Evolutionary conservation across 352 stramenopile species (phyloP).

Genomic region (Hyaloperonospora brassicae): DNA sequence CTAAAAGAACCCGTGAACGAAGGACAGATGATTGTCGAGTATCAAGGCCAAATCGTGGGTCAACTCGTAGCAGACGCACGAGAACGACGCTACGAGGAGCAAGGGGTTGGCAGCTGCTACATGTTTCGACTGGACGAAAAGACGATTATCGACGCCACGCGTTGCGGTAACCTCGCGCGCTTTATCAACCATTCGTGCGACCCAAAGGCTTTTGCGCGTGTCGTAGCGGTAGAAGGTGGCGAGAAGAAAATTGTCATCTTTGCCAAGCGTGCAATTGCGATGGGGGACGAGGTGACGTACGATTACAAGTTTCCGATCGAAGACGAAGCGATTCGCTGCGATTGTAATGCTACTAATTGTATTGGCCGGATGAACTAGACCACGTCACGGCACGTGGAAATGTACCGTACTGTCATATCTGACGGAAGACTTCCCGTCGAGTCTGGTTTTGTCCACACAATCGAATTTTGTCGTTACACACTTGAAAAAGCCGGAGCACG

Average conservation of each 20-base stretch:
- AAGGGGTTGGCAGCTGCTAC: conserved; percentile 93
- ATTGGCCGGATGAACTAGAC: conserved; percentile 91
- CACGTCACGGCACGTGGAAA: not conserved
- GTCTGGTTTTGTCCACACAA: no score
- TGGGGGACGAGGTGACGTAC: conserved; percentile 92
- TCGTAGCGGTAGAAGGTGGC: conserved; percentile 74
- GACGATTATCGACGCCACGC: conserved; percentile 93
- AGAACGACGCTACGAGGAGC: conserved; percentile 91
- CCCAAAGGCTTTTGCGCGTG: conserved; percentile 90
- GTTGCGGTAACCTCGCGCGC: conserved; percentile 88
- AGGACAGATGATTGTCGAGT: conserved; percentile 95
- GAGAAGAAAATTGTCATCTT: conserved; percentile 97
- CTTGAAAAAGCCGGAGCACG: no score
- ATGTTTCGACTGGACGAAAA: conserved; percentile 94
- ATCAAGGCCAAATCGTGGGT: conserved; percentile 91
- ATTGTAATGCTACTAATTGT: conserved; percentile 90
- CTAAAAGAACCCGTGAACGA: conserved; percentile 85
- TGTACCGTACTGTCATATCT: not conserved
- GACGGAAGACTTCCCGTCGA: no score
- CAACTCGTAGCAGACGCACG: conserved; percentile 88
- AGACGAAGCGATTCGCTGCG: conserved; percentile 90
- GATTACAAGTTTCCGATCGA: conserved; percentile 97
- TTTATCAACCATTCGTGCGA: conserved; percentile 97
- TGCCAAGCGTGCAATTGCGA: conserved; percentile 84
- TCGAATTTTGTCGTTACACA: no score